Percentiles rank a stretch among this genome's conserved stretches.
These are phyloP conservation scores for Gynandropsis gynandra DNA, from an alignment of 345 rosid genomes.

Conservation along the genomic window DNA sequence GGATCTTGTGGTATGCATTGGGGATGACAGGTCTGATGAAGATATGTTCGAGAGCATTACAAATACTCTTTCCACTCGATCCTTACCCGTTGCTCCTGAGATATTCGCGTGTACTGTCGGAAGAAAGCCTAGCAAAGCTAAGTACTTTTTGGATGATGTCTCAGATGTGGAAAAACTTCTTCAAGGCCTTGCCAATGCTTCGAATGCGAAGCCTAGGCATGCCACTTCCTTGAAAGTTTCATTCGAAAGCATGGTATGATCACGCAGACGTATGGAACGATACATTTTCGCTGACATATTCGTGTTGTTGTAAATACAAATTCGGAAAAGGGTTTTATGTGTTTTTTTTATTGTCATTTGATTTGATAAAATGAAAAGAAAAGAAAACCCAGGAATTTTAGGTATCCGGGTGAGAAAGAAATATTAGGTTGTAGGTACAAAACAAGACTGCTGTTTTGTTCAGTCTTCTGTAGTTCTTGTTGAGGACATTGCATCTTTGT, in stretches of 20 bases:
- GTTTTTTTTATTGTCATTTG: too few species aligned
- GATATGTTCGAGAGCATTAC: constrained; percentile 57
- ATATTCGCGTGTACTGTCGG: constrained; percentile 56
- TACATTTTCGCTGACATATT: too few species aligned
- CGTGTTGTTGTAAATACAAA: too few species aligned
- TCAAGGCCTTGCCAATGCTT: constrained; percentile 32
- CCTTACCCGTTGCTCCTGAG: constrained; percentile 32
- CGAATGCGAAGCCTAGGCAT: constrained; percentile 20
- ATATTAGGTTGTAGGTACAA: too few species aligned
- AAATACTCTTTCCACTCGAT: constrained; percentile 21
- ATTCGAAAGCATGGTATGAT: constrained; percentile 23
- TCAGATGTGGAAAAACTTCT: constrained; percentile 36
- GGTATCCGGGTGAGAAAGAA: too few species aligned
- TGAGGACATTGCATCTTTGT: too few species aligned
- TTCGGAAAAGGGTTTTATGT: too few species aligned
- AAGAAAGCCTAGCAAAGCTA: constrained; percentile 57
- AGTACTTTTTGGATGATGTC: constrained; percentile 47
- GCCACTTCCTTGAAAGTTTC: constrained; percentile 24
- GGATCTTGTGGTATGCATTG: constrained; percentile 50
- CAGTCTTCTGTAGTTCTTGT: too few species aligned
- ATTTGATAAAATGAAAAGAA: too few species aligned
- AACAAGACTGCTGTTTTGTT: too few species aligned
- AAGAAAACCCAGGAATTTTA: too few species aligned
- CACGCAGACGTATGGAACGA: background rate
- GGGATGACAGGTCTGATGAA: constrained; percentile 62